Percentiles rank a stretch among this genome's conserved stretches.
Evolutionary conservation across 2,329 filamentous ascomycete species (phyloP).

Genomic region (Cladophialophora immunda): DNA sequence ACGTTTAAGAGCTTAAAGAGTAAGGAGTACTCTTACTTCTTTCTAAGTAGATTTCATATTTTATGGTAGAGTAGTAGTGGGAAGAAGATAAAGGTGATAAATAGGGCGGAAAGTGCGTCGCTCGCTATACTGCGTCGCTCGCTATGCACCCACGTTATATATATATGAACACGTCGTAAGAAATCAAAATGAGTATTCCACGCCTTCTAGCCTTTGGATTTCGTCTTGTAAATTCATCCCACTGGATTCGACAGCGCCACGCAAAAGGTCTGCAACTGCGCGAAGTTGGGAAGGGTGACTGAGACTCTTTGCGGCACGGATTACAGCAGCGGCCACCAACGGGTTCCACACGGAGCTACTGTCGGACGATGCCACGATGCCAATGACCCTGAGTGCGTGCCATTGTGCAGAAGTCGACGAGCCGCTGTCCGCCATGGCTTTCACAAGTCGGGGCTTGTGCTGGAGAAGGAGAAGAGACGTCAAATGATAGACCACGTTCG

Average conservation of each 20-base stretch:
- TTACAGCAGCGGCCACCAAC: constrained; percentile 10
- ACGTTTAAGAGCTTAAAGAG: too few species aligned
- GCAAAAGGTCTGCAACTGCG: constrained; percentile 13
- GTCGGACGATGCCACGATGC: constrained; percentile 1
- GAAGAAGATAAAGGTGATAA: too few species aligned
- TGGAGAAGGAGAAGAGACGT: constrained; percentile 15
- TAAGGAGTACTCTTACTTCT: too few species aligned
- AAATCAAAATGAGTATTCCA: too few species aligned
- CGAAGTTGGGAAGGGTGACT: constrained; percentile 18
- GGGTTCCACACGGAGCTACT: constrained; percentile 6
- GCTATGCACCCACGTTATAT: too few species aligned
- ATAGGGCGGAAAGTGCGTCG: too few species aligned
- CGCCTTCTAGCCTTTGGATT: constrained; percentile 12
- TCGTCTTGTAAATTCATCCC: constrained; percentile 17
- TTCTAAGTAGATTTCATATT: too few species aligned
- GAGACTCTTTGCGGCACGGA: constrained; percentile 9
- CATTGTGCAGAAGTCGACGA: constrained; percentile 15
- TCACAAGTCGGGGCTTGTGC: constrained; percentile 17
- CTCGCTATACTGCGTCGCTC: too few species aligned
- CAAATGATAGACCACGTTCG: constrained; percentile 20
- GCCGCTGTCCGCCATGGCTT: not conserved
- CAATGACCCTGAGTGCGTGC: constrained; percentile 18
- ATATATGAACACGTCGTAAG: too few species aligned
- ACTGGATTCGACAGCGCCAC: not conserved
- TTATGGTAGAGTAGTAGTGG: too few species aligned